Conservation (phyloP, 2,329 filamentous ascomycete genomes). For the Fusarium bactridioides region DNA sequence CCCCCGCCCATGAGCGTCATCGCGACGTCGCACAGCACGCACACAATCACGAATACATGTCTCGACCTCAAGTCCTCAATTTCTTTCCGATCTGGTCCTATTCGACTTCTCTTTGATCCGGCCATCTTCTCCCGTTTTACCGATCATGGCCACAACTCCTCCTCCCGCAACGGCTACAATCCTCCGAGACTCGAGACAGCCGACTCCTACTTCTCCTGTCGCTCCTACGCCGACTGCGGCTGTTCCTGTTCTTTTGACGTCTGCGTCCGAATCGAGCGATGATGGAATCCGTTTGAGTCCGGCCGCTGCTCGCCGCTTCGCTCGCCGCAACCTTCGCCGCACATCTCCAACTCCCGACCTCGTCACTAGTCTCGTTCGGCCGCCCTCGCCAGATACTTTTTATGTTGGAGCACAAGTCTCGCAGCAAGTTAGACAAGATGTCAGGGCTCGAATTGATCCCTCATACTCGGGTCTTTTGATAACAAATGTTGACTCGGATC, state of each 20-base stretch:
- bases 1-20: slow-evolving; percentile 29
- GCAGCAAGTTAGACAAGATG: slow-evolving; percentile 33
- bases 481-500: slow-evolving; percentile 38
- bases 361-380: slow-evolving; percentile 51
- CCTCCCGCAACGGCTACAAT: slow-evolving; percentile 10
- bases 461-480: slow-evolving; percentile 27
- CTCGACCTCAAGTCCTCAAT: slow-evolving; percentile 9
- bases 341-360: slow-evolving; percentile 50
- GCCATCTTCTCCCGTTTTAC: background rate
- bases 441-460: slow-evolving; percentile 17
- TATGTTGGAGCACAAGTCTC: slow-evolving; percentile 43
- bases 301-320: slow-evolving; percentile 47
- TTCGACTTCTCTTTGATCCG: slow-evolving; percentile 3
- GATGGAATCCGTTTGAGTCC: slow-evolving; percentile 48
- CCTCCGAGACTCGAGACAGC: slow-evolving; percentile 16
- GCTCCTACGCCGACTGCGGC: background rate
- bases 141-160: slow-evolving; percentile 35
- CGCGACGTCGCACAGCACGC: slow-evolving; percentile 24
- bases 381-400: slow-evolving; percentile 48
- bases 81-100: slow-evolving; percentile 4
- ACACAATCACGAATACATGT: slow-evolving; percentile 25
- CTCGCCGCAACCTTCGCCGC: slow-evolving; percentile 47
- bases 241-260: slow-evolving; percentile 21
- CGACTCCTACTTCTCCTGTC: slow-evolving; percentile 20
- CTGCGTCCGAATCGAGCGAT: slow-evolving; percentile 48